Evolutionary conservation across 2,329 filamentous ascomycete genomes (phyloP), one percentile per base, ranked within the genome.

Genomic region (Claviceps spartinae): DNA sequence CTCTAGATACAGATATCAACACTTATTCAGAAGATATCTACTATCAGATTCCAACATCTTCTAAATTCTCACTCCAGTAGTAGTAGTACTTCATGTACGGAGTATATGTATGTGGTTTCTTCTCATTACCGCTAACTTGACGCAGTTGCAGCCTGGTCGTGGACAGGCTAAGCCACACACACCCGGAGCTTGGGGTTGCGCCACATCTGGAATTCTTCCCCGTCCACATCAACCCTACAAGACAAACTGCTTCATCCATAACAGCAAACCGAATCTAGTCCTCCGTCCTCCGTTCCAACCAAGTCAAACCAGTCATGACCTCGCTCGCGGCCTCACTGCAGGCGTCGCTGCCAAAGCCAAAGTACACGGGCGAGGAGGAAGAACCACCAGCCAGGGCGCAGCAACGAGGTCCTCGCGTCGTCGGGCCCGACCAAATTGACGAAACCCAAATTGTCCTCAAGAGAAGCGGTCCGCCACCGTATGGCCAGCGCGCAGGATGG

Each of bases 361-460:
- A 87, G 70, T 95, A 96, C 65, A 88, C 84, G 4, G 89, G 87
- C 59, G 88, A 95, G 65, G 83, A 94, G 65, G 90, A 96, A 65
- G 86, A 94, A 62, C 71, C 85, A 37, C 83, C 84, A 24, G 70
- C 75, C 34, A 81, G 85, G 63, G 76, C 84, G 47, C 82, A 86
- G 63, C 82, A 87, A 60, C 82, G 83, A 65, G 88, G 89, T 55
- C 86, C 88, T 41, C 82, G 89, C 65, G 85, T 97, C 57, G 77
- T 97, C 53, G 85, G 83, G 61, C 79, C 85, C 49, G 82, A 81
- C 61, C 81, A 91, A 62, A 77, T 94, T 58, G 86, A 95, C 70
- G 84, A 93, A 64, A 84, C 83, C 41, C 89, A 95, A 67, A 76
- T 97, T 59, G 86, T 94, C 18, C 68, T 95, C 54, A 86, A 85